These are phyloP conservation scores for Conoideocrella luteorostrata DNA, from an alignment of 2,329 filamentous ascomycete genomes.

Conservation along the genomic window DNA sequence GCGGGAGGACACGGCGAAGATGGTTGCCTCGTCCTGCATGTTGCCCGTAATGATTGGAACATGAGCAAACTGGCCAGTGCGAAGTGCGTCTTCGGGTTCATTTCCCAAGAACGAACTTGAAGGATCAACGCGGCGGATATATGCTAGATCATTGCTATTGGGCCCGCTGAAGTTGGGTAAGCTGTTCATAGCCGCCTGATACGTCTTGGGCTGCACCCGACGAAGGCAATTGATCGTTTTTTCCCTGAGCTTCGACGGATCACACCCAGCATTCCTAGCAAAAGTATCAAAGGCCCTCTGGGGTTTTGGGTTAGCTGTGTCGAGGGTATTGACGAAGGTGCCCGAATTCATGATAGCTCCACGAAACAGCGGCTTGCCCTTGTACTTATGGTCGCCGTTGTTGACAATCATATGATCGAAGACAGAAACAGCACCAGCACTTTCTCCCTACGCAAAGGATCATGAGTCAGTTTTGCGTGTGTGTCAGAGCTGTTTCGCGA, in stretches of 20 bases:
- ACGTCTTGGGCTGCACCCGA: too few relatives aligned
- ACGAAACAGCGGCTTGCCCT: constrained; percentile 59
- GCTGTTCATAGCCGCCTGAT: too few relatives aligned
- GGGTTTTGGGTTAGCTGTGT: constrained; percentile 57
- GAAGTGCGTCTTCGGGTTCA: too few relatives aligned
- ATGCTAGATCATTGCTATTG: too few relatives aligned
- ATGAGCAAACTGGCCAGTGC: constrained; percentile 45
- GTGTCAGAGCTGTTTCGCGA: too few relatives aligned
- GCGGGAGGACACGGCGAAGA: constrained; percentile 52
- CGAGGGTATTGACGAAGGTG: constrained; percentile 56
- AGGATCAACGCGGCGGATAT: too few relatives aligned
- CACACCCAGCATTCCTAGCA: constrained; percentile 56
- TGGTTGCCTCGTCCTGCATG: constrained; percentile 60
- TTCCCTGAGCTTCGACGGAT: constrained; percentile 44
- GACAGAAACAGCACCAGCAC: constrained; percentile 65
- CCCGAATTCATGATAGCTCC: constrained; percentile 75
- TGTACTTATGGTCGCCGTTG: not conserved
- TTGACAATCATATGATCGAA: constrained; percentile 59
- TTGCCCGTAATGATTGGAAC: constrained; percentile 59
- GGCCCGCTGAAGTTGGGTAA: too few relatives aligned
- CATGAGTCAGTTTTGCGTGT: too few relatives aligned
- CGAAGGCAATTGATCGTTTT: too few relatives aligned
- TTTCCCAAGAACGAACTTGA: constrained; percentile 30
- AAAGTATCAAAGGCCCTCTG: constrained; percentile 61
- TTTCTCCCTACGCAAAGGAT: too few relatives aligned